Conservation (phyloP, 257 asterid species). For the Galeopsis tetrahit region DNA sequence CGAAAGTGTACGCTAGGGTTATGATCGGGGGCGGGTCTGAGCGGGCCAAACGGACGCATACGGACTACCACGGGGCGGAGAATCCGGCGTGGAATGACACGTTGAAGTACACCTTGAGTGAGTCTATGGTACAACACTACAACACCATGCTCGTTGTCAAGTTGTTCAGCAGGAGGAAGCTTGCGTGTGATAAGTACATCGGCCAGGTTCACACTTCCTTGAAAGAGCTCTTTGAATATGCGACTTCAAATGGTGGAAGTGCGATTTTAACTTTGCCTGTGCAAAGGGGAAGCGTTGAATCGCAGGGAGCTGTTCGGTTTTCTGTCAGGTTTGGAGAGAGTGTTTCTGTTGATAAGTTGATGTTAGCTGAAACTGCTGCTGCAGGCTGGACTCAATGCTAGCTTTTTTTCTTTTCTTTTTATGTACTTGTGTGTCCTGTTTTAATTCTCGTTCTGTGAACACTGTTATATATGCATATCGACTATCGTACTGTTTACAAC, state of each 20-base stretch:
- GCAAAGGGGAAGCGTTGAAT: conserved; percentile 47
- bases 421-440: too few relatives aligned
- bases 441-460: too few relatives aligned
- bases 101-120: conserved; percentile 46
- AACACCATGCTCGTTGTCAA: conserved; percentile 55
- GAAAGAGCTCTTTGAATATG: conserved; percentile 52
- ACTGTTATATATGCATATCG: too few relatives aligned
- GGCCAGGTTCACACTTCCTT: conserved; percentile 59
- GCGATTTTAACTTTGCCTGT: conserved; percentile 51
- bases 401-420: not conserved
- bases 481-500: too few relatives aligned
- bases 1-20: conserved; percentile 62
- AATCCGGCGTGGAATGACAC: conserved; percentile 80
- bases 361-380: conserved; percentile 51
- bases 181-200: conserved; percentile 56
- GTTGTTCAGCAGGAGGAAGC: conserved; percentile 54
- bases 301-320: conserved; percentile 59
- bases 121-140: conserved; percentile 47
- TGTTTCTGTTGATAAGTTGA: conserved; percentile 48
- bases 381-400: conserved; percentile 43
- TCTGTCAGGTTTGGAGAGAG: conserved; percentile 63
- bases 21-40: conserved; percentile 43
- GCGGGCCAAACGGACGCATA: conserved; percentile 50
- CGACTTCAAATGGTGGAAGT: conserved; percentile 47
- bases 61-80: conserved; percentile 54